Conservation (phyloP, 169 alveolate genomes). For the Plasmodium gallinaceum region DNA sequence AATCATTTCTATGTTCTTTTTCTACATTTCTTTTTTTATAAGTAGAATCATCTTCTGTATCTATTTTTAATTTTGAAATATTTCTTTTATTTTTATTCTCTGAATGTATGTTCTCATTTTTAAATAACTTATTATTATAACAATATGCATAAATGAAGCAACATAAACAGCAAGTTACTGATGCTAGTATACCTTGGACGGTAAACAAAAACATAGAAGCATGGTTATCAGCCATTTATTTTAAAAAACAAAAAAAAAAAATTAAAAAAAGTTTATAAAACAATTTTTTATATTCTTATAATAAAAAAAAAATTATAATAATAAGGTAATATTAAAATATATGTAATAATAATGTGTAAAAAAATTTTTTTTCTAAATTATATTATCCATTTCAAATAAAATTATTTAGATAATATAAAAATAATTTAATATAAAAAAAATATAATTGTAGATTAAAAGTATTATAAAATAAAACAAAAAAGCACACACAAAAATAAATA, state of each 20-base stretch:
- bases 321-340: too few relatives aligned
- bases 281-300: too few relatives aligned
- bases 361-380: neutral
- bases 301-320: too few relatives aligned
- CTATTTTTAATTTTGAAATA: slow-evolving; percentile 24
- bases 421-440: too few relatives aligned
- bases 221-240: slow-evolving; percentile 45
- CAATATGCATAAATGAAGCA: slow-evolving; percentile 58
- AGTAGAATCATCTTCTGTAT: neutral
- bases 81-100: slow-evolving; percentile 54
- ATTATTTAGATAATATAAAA: neutral
- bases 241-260: neutral
- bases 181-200: slow-evolving; percentile 62
- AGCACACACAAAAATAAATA: too few relatives aligned
- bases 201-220: slow-evolving; percentile 55
- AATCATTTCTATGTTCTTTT: slow-evolving; percentile 4
- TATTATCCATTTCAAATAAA: neutral
- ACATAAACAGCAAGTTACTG: slow-evolving; percentile 72
- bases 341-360: too few relatives aligned
- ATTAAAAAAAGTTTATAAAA: neutral
- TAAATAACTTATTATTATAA: slow-evolving; percentile 25
- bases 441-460: too few relatives aligned
- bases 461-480: too few relatives aligned
- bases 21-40: slow-evolving; percentile 41
- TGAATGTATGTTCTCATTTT: neutral